Evolutionary conservation across 208 protist species (phyloP).

Genomic region (Acanthamoeba sp.): DNA sequence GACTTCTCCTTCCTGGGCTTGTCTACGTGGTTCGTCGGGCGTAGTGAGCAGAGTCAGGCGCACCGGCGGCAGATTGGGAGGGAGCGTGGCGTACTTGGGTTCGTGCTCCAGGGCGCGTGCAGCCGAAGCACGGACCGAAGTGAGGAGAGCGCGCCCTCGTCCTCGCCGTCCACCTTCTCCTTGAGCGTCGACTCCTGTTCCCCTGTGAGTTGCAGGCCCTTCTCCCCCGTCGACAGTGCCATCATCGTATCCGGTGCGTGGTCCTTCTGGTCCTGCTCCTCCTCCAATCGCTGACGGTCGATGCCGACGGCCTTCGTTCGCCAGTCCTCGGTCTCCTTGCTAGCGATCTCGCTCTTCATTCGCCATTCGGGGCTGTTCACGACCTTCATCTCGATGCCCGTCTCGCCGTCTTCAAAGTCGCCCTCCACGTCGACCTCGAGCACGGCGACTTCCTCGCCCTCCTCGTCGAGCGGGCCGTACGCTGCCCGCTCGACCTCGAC

Average conservation of each 20-base stretch:
- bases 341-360: slow-evolving; percentile 26
- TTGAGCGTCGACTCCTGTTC: neutral
- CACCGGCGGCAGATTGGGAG: no score
- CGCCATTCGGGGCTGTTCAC: neutral
- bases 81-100: neutral
- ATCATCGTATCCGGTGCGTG: neutral
- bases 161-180: neutral
- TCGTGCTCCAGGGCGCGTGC: neutral
- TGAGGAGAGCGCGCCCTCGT: neutral
- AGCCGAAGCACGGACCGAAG: neutral
- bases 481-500: neutral
- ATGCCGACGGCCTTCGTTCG: neutral
- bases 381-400: slow-evolving; percentile 19
- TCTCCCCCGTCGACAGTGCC: neutral
- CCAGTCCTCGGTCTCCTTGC: slow-evolving; percentile 10
- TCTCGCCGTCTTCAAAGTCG: neutral
- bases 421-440: neutral
- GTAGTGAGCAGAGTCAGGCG: neutral
- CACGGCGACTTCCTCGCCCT: neutral
- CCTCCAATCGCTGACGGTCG: neutral
- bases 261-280: slow-evolving; percentile 34
- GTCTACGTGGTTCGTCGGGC: neutral
- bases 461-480: neutral
- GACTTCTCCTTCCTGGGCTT: neutral
- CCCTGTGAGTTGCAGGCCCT: neutral